Percentiles rank a stretch among this genome's conserved stretches.
These are phyloP conservation scores for Chlorella sp. DNA, from an alignment of 139 green algal species.

Conservation along the genomic window DNA sequence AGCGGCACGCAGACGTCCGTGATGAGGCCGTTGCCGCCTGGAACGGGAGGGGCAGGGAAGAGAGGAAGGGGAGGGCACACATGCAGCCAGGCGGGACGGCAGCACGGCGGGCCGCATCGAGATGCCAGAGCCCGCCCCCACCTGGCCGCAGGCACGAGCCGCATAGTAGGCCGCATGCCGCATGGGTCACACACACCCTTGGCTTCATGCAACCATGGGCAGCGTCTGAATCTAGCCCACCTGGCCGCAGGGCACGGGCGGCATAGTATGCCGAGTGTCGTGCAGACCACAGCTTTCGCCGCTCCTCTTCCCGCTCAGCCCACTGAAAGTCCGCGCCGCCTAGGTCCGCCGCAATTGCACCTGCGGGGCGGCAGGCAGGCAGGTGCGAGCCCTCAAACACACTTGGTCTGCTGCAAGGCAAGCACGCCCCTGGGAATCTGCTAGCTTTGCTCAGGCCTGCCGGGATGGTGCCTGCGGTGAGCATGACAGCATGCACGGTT, in stretches of 20 bases:
- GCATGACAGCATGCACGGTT: too few relatives aligned
- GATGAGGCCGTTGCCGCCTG: constrained; percentile 53
- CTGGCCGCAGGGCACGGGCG: constrained; percentile 37
- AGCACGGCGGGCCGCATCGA: not conserved
- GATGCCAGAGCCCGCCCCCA: too few relatives aligned
- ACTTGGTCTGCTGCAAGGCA: not conserved
- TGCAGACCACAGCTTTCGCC: constrained; percentile 62
- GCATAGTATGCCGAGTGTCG: constrained; percentile 64
- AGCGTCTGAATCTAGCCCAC: not conserved
- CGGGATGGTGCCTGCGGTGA: too few relatives aligned
- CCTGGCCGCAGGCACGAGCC: too few relatives aligned
- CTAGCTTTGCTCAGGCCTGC: too few relatives aligned
- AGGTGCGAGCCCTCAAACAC: not conserved
- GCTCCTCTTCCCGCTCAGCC: constrained; percentile 48
- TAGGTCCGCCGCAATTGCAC: constrained; percentile 41
- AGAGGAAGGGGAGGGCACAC: not conserved
- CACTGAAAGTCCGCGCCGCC: constrained; percentile 44
- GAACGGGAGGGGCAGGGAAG: not conserved
- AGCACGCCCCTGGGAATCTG: too few relatives aligned
- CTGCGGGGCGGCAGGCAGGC: not conserved
- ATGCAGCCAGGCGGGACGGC: not conserved
- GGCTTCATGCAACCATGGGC: too few relatives aligned
- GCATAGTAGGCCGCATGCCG: too few relatives aligned
- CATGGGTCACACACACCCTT: too few relatives aligned
- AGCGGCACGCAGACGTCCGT: constrained; percentile 76